Evolutionary conservation across 2,329 filamentous ascomycete genomes (phyloP).

Genomic region (Cadophora gregata): DNA sequence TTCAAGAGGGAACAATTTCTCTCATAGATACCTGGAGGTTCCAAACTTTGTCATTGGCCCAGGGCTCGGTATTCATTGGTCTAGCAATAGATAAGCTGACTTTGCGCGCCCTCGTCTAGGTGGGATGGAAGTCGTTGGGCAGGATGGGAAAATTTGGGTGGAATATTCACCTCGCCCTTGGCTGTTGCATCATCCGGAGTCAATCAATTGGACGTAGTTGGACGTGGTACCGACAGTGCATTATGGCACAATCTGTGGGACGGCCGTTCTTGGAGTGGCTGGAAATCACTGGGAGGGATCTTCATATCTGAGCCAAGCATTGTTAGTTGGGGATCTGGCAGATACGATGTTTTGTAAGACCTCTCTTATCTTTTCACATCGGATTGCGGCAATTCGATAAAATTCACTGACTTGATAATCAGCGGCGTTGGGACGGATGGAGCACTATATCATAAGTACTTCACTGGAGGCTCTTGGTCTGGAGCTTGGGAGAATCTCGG

Average conservation of each 20-base stretch:
- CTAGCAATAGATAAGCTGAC: background rate
- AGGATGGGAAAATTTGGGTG: conserved; percentile 28
- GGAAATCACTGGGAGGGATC: conserved; percentile 27
- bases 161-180: conserved; percentile 20
- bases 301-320: conserved; percentile 34
- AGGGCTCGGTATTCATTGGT: no score
- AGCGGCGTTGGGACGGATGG: conserved; percentile 33
- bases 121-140: conserved; percentile 24
- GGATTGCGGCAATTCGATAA: no score
- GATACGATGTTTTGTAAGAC: conserved; percentile 34
- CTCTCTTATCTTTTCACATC: no score
- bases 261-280: conserved; percentile 21
- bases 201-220: conserved; percentile 22
- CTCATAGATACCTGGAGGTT: no score
- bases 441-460: conserved; percentile 22
- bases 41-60: no score
- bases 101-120: background rate
- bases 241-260: conserved; percentile 21
- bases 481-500: conserved; percentile 18
- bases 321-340: conserved; percentile 34
- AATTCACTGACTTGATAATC: background rate
- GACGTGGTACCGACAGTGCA: conserved; percentile 20
- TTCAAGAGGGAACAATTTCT: no score
- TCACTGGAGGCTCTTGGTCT: conserved; percentile 15
- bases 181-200: conserved; percentile 11